phyloP scores from a whole-genome alignment of 345 rosid genomes.

The Eucalyptus erythrocorys region DNA sequence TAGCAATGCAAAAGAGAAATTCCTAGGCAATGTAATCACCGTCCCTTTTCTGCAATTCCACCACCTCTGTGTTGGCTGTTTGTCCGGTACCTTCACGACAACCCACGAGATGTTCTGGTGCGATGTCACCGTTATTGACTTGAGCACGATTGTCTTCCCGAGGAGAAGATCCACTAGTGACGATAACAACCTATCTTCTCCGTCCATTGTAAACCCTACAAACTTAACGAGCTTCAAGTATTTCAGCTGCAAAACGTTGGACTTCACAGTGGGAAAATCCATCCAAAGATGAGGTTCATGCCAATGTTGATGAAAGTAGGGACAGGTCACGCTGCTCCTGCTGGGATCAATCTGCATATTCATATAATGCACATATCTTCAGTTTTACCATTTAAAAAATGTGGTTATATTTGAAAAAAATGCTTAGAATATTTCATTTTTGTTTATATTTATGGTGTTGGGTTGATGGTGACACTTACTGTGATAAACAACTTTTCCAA shows the following conservation, averaged over 20 bases:
- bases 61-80: background rate
- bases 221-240: background rate
- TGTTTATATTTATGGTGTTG: background rate
- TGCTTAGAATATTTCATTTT: background rate
- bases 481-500: background rate
- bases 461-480: background rate
- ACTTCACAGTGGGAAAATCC: background rate
- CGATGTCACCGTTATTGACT: background rate
- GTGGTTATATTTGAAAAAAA: background rate
- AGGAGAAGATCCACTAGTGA: background rate
- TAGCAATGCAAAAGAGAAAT: background rate
- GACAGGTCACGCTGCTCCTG: background rate
- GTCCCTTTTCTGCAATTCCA: background rate
- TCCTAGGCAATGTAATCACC: background rate
- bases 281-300: conserved; percentile 13
- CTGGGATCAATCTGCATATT: background rate
- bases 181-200: background rate
- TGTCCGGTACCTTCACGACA: background rate
- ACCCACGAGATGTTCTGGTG: background rate
- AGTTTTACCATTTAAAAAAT: background rate
- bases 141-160: background rate
- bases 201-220: background rate
- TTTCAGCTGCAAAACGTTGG: background rate
- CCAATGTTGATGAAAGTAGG: background rate
- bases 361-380: background rate